Conservation (phyloP, 164 flowering plant genomes). For the Santalum album region DNA sequence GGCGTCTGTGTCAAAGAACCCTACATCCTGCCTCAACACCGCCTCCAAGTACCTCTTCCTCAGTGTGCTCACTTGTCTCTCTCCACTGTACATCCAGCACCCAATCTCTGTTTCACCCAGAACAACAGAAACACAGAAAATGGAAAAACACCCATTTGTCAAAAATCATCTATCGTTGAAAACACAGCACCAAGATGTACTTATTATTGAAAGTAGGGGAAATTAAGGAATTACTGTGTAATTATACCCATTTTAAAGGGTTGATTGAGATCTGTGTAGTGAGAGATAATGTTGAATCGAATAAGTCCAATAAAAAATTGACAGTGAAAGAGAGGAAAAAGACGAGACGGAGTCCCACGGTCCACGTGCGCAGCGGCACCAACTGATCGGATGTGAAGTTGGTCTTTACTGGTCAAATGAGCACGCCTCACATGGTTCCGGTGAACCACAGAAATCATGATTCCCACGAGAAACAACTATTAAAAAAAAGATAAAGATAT, state of each 20-base stretch:
- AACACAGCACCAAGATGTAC: no score
- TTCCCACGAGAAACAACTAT: background rate
- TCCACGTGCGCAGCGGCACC: slow-evolving; percentile 35
- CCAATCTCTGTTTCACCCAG: slow-evolving; percentile 51
- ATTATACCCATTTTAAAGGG: no score
- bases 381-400: slow-evolving; percentile 12
- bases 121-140: no score
- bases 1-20: slow-evolving; percentile 96
- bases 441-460: background rate
- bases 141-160: no score
- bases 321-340: slow-evolving; percentile 19
- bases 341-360: slow-evolving; percentile 21
- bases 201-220: no score
- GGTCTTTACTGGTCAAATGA: slow-evolving; percentile 1
- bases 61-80: slow-evolving; percentile 72
- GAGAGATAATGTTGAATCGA: slow-evolving; percentile 5
- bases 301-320: slow-evolving; percentile 10
- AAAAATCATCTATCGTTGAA: no score
- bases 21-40: slow-evolving; percentile 88
- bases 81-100: slow-evolving; percentile 99
- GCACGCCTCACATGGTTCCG: background rate
- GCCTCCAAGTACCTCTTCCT: slow-evolving; percentile 92
- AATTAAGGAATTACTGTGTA: no score
- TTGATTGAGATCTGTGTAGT: no score
- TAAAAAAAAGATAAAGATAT: background rate